phyloP scores from a whole-genome alignment of 768 basidiomycete genomes.

The Coprinopsis marcescibilis region DNA sequence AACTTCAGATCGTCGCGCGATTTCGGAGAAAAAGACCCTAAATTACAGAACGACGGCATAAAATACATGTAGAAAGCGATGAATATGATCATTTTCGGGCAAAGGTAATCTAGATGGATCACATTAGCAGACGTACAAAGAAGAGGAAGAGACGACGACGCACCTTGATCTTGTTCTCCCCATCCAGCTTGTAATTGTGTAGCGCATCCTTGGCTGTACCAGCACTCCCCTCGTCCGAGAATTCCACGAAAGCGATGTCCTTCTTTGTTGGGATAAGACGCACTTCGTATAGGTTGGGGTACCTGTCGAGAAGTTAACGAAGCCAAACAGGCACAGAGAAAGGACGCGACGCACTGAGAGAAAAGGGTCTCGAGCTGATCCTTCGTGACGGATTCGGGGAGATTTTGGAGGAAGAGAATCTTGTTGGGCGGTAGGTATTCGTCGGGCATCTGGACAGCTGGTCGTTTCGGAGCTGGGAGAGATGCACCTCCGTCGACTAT shows the following conservation, averaged over 20 bases:
- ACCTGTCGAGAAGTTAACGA: constrained; percentile 42
- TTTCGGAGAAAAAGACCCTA: too few species aligned
- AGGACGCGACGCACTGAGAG: constrained; percentile 60
- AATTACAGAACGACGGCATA: too few species aligned
- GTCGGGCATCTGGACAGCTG: constrained; percentile 96
- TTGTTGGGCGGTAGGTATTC: constrained; percentile 99
- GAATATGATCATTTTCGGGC: too few species aligned
- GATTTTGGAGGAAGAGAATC: constrained; percentile 95
- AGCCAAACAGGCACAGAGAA: background rate
- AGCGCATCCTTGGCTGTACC: constrained; percentile 91
- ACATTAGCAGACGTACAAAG: too few species aligned
- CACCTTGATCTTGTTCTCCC: constrained; percentile 98
- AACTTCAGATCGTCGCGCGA: too few species aligned
- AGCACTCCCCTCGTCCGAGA: constrained; percentile 86
- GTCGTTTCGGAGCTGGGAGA: constrained; percentile 64
- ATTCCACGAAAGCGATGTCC: constrained; percentile 99
- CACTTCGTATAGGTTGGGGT: constrained; percentile 94
- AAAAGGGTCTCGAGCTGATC: constrained; percentile 89
- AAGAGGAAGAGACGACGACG: too few species aligned
- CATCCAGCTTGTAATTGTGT: constrained; percentile 96
- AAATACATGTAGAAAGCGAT: too few species aligned
- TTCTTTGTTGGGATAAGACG: constrained; percentile 97
- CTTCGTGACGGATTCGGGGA: constrained; percentile 89
- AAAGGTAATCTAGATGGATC: too few species aligned
- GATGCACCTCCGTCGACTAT: constrained; percentile 67